Conservation (phyloP, 805 yeast species). For the Zygoascus flipseniorum region DNA sequence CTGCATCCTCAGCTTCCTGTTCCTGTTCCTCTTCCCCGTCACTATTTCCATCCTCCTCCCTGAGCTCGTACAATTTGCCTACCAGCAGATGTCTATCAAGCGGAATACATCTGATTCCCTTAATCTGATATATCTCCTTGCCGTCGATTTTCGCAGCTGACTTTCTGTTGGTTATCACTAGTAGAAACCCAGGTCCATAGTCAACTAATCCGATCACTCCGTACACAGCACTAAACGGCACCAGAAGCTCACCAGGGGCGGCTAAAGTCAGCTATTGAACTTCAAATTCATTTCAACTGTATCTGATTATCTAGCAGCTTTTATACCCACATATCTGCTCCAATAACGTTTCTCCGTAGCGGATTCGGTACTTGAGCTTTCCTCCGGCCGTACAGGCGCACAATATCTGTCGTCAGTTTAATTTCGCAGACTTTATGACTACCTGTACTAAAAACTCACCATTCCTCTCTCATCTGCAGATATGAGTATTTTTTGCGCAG, state of each 20-base stretch:
- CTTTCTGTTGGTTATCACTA: constrained; percentile 13
- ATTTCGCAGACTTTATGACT: background rate
- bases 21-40: background rate
- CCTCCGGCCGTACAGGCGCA: background rate
- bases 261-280: background rate
- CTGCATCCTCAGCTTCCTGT: constrained; percentile 1
- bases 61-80: background rate
- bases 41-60: background rate
- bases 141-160: constrained; percentile 8
- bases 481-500: background rate
- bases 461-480: constrained; percentile 2
- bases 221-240: background rate
- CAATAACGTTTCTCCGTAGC: constrained; percentile 3
- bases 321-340: constrained; percentile 3
- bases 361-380: constrained; percentile 1
- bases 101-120: constrained; percentile 13
- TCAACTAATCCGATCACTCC: constrained; percentile 16
- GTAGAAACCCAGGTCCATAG: constrained; percentile 14
- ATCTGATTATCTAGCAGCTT: background rate
- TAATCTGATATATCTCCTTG: constrained; percentile 12
- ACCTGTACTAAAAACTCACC: background rate
- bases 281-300: background rate
- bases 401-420: background rate
- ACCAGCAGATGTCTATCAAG: constrained; percentile 8
- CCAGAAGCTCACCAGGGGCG: background rate